Evolutionary conservation across 2,329 filamentous ascomycete species (phyloP), one percentile per base, ranked within the genome.

Genomic region (Diplodia corticola): DNA sequence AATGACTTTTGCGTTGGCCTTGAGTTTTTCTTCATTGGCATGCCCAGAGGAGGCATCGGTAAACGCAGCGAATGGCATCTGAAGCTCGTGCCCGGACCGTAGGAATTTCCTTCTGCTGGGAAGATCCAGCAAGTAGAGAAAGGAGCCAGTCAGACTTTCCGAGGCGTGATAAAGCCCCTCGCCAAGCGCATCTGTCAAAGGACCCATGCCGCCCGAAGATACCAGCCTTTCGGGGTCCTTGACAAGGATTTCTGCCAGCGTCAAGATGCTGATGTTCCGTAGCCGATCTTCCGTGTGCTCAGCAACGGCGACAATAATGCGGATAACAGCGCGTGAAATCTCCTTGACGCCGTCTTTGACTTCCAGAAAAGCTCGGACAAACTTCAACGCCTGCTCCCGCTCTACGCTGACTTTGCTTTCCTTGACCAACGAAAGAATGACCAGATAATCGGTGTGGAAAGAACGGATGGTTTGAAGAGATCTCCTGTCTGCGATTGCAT

Each of bases 321-420:
- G 88, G 7, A 96, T 91, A 22, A 99, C 88, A 0, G 92, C 89
- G 67, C 91, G 86, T 1, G 95, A 96, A 40, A 99, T 86, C 76
- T 99, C 94, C 69, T 87, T 86, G 9, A 96, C 89, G 12, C 95
- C 95, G 69, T 93, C 92, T 75, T 97, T 97, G 69, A 98, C 92
- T 75, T 99, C 95, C 2, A 99, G 82, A 73, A 99, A 99, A 10
- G 93, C 92, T 67, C 95, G 88, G 28, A 98, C 89, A 76, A 99
- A 97, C 76, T 99, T 99, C 72, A 99, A 82, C 13, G 95, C 95
- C 79, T 99, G 95, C 77, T 99, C 95, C 64, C 96, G 87, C 80
- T 99, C 95, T 20, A 99, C 91, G 71, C 94, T 93, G n/a, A 94
- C 92, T 77, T 97, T 98, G 74, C 91, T 90, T 76, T 98, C 95